Evolutionary conservation across 345 rosid genomes (phyloP).

Genomic region (Balakata baccata): DNA sequence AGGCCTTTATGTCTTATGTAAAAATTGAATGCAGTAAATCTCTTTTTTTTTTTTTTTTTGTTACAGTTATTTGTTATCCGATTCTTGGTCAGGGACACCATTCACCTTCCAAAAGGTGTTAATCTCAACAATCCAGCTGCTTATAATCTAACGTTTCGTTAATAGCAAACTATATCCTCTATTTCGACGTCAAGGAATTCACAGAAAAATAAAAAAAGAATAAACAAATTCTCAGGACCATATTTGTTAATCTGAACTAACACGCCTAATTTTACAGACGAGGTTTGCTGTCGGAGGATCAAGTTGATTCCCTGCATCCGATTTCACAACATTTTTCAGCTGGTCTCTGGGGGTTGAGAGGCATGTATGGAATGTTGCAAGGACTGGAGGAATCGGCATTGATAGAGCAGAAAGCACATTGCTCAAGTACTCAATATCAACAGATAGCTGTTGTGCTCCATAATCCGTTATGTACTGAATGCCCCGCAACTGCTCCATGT

Average conservation of each 20-base stretch:
- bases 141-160: too few species aligned
- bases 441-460: conserved; percentile 89
- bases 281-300: conserved; percentile 81
- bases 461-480: conserved; percentile 81
- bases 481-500: conserved; percentile 91
- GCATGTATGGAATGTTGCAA: conserved; percentile 79
- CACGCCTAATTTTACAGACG: conserved; percentile 74
- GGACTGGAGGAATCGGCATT: conserved; percentile 73
- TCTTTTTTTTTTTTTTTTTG: too few species aligned
- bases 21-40: too few species aligned
- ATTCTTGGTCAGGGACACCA: too few species aligned
- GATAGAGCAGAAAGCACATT: conserved; percentile 92
- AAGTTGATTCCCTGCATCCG: conserved; percentile 70
- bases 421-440: conserved; percentile 88
- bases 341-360: conserved; percentile 77
- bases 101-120: too few species aligned
- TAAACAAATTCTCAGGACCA: not conserved
- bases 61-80: too few species aligned
- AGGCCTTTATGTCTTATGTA: too few species aligned
- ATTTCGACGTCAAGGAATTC: not conserved
- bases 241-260: conserved; percentile 50
- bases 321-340: conserved; percentile 42
- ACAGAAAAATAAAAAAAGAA: not conserved
- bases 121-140: not conserved
- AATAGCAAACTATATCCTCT: not conserved